Evolutionary conservation across 176 grass and related monocot species (phyloP).

Genomic region (Chloris gayana): DNA sequence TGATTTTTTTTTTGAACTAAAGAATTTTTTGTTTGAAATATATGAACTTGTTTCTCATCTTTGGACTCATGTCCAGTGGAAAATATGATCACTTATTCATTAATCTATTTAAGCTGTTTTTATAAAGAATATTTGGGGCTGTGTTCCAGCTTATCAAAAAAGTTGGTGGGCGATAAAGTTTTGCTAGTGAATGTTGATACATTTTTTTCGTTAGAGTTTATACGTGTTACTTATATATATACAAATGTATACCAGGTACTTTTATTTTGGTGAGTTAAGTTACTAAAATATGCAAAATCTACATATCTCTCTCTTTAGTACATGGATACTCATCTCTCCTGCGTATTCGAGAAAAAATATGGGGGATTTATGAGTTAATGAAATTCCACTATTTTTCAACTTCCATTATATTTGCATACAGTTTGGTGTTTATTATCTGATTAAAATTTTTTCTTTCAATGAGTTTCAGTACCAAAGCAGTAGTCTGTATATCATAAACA

Average conservation of each 20-base stretch:
- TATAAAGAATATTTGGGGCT: constrained; percentile 15
- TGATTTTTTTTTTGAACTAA: constrained; percentile 35
- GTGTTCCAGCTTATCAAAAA: constrained; percentile 18
- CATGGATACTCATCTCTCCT: too few species aligned
- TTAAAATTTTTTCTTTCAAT: constrained; percentile 37
- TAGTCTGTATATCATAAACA: constrained; percentile 95
- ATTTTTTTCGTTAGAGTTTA: constrained; percentile 5
- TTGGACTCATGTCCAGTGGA: not conserved
- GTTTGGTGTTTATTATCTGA: constrained; percentile 24
- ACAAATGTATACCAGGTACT: not conserved
- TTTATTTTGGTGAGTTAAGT: not conserved
- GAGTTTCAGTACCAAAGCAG: constrained; percentile 89
- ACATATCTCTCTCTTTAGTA: too few species aligned
- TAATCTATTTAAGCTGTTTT: constrained; percentile 7
- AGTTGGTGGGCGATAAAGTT: not conserved
- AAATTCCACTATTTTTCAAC: not conserved
- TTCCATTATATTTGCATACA: constrained; percentile 26
- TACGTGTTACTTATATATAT: not conserved
- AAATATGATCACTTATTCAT: constrained; percentile 13
- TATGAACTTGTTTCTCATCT: not conserved
- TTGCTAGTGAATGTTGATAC: not conserved
- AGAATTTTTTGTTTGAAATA: constrained; percentile 19
- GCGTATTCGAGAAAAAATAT: too few species aligned
- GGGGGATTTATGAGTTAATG: too few species aligned
- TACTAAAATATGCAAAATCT: not conserved